Evolutionary conservation across 108 stramenopile species (phyloP).

Genomic region (Schizochytrium sp.): DNA sequence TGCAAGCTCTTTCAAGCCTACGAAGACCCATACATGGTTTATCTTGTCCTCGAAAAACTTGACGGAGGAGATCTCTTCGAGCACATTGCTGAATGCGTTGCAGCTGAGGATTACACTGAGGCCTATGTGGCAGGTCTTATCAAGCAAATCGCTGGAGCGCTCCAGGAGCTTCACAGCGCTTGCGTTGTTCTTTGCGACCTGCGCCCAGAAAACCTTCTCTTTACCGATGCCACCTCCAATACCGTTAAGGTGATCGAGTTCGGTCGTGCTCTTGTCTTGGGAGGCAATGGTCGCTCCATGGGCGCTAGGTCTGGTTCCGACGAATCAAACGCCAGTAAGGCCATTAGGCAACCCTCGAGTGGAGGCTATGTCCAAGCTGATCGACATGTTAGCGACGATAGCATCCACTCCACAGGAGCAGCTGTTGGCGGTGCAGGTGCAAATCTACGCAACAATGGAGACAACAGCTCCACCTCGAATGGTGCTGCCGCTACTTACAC

Average conservation of each 20-base stretch:
- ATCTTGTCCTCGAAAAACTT: slow-evolving; percentile 37
- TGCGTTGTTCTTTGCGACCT: slow-evolving; percentile 39
- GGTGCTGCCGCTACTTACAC: slow-evolving; percentile 41
- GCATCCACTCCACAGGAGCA: too few species aligned
- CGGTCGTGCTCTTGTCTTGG: slow-evolving; percentile 19
- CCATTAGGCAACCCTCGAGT: background rate
- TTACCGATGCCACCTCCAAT: background rate
- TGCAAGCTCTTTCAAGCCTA: slow-evolving; percentile 60
- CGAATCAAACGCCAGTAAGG: too few species aligned
- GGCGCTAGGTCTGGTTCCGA: background rate
- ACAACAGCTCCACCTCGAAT: background rate
- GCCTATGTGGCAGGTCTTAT: slow-evolving; percentile 18
- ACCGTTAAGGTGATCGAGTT: slow-evolving; percentile 33
- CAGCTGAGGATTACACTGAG: slow-evolving; percentile 7
- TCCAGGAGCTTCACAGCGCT: slow-evolving; percentile 47
- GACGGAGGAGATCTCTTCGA: slow-evolving; percentile 39
- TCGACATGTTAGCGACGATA: too few species aligned
- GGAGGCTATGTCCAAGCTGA: background rate
- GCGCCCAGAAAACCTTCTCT: slow-evolving; percentile 54
- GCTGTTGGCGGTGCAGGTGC: too few species aligned
- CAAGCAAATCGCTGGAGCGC: background rate
- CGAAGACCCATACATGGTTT: slow-evolving; percentile 45
- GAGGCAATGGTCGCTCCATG: background rate
- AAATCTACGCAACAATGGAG: too few species aligned
- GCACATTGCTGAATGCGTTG: slow-evolving; percentile 32